phyloP scores from a whole-genome alignment of 2,329 filamentous ascomycete genomes.

The Ceratocystiopsis minuta region DNA sequence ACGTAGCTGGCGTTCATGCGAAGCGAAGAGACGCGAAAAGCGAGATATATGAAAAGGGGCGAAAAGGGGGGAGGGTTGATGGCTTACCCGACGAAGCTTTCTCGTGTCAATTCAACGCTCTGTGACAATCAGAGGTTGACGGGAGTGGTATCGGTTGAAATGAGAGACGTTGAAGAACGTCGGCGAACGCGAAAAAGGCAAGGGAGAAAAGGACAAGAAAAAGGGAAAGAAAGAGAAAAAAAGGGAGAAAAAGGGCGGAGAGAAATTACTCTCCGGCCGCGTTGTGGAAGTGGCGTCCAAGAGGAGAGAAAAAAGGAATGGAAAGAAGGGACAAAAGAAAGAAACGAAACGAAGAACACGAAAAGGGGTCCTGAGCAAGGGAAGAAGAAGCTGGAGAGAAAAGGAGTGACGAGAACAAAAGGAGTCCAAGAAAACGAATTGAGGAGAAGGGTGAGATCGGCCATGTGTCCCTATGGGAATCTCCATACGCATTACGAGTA shows the following conservation, averaged over 20 bases:
- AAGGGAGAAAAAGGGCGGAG: conserved; percentile 1
- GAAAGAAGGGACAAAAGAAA: conserved; percentile 25
- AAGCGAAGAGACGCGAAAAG: no score
- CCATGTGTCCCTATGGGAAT: no score
- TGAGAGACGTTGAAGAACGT: no score
- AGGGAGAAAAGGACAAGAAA: conserved; percentile 3
- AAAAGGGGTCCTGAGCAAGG: conserved; percentile 11
- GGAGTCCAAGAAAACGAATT: not conserved
- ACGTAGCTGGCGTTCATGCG: no score
- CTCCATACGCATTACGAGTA: not conserved
- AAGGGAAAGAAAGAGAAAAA: conserved; percentile 7
- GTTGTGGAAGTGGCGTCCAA: no score
- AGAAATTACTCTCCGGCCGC: no score
- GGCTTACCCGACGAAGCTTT: no score
- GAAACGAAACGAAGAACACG: conserved; percentile 10
- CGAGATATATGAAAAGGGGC: no score
- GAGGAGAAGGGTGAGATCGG: not conserved
- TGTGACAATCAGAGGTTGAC: no score
- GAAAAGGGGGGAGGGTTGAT: no score
- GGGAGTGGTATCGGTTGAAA: no score
- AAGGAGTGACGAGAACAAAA: conserved; percentile 8
- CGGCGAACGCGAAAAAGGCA: not conserved
- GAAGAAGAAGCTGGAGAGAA: conserved; percentile 6
- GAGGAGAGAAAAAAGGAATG: conserved; percentile 11
- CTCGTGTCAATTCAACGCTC: no score